phyloP scores from a whole-genome alignment of 306 rosid genomes.

The Prosopis cineraria region DNA sequence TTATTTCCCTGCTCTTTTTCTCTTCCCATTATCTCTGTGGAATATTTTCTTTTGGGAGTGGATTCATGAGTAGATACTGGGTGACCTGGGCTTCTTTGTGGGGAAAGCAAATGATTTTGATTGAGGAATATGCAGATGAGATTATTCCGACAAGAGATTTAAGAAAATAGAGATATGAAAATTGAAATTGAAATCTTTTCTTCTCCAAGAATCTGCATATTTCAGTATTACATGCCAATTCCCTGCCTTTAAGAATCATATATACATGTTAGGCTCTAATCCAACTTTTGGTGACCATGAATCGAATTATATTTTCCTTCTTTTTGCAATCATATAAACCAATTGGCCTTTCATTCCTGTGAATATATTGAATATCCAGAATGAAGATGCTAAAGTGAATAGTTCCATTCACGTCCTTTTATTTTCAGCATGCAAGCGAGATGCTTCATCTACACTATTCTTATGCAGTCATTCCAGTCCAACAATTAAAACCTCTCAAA shows the following conservation, averaged over 20 bases:
- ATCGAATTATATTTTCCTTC: constrained; percentile 1
- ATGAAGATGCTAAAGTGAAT: background rate
- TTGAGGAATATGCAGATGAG: constrained; percentile 38
- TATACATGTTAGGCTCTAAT: constrained; percentile 27
- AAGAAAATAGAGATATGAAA: background rate
- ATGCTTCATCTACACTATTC: background rate
- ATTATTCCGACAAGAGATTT: constrained; percentile 46
- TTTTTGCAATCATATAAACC: background rate
- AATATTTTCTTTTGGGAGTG: constrained; percentile 48
- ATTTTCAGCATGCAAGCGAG: background rate
- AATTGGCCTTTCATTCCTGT: background rate
- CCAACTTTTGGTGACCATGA: constrained; percentile 7
- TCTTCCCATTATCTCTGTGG: constrained; percentile 25
- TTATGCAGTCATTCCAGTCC: background rate
- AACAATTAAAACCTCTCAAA: background rate
- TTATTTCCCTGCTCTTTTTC: constrained; percentile 7
- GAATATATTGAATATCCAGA: constrained; percentile 3
- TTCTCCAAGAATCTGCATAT: constrained; percentile 44
- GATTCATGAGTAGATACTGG: constrained; percentile 50
- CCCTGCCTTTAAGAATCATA: constrained; percentile 37
- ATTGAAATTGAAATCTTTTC: constrained; percentile 25
- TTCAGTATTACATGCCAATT: constrained; percentile 42
- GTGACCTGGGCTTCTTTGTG: constrained; percentile 36
- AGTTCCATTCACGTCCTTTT: background rate
- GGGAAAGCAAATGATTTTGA: constrained; percentile 20